Conservation (phyloP, 768 basidiomycete genomes). For the Leccinum truebloodii region DNA sequence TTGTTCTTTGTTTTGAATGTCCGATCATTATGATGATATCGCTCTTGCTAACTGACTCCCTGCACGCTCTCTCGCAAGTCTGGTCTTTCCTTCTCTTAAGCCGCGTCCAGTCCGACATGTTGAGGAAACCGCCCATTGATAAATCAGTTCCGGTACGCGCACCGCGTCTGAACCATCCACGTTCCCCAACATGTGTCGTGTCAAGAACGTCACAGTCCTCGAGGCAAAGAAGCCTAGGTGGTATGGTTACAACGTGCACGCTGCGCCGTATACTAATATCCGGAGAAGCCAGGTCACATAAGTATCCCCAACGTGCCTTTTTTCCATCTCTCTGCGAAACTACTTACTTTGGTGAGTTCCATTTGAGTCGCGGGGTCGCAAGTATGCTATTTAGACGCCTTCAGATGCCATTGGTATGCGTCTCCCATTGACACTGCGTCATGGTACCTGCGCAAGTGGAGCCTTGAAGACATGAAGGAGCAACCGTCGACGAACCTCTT, state of each 20-base stretch:
- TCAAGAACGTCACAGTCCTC: not conserved
- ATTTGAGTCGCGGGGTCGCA: slow-evolving; percentile 8
- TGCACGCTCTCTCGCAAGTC: too few species aligned
- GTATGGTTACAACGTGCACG: not conserved
- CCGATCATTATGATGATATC: too few species aligned
- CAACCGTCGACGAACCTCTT: not conserved
- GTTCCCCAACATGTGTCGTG: not conserved
- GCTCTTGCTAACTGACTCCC: too few species aligned
- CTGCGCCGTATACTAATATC: not conserved
- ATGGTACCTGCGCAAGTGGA: not conserved
- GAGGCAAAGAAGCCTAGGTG: not conserved
- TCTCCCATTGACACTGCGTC: slow-evolving; percentile 1
- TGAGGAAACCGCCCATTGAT: too few species aligned
- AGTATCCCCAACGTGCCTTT: not conserved
- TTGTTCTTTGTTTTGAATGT: not conserved
- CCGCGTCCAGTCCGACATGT: too few species aligned
- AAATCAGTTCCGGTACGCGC: not conserved
- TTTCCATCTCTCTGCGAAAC: not conserved
- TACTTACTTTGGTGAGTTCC: slow-evolving; percentile 10
- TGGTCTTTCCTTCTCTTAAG: too few species aligned
- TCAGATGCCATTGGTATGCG: slow-evolving; percentile 11
- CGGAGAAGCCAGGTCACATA: not conserved
- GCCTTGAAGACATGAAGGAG: not conserved
- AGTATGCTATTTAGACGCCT: slow-evolving; percentile 3
- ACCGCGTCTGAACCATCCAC: not conserved